Conservation (phyloP, 208 protist species). For the Trypanosoma platydactyli region DNA sequence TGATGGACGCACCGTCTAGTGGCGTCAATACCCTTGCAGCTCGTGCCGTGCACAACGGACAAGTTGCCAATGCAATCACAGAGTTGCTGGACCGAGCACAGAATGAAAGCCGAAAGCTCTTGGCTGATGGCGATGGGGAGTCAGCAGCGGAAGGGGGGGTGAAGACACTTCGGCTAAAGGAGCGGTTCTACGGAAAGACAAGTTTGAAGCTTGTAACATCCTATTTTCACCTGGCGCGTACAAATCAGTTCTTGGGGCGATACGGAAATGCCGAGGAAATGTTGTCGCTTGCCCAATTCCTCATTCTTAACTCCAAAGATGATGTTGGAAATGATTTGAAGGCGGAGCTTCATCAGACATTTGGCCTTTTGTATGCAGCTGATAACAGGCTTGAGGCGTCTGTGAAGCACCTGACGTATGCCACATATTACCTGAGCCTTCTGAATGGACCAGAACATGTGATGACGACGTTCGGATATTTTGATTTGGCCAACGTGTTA, state of each 20-base stretch:
- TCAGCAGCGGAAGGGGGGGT: slow-evolving; percentile 79
- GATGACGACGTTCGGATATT: slow-evolving; percentile 89
- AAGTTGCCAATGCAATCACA: slow-evolving; percentile 54
- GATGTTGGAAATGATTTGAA: slow-evolving; percentile 57
- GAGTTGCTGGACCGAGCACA: slow-evolving; percentile 70
- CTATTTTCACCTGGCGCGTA: slow-evolving; percentile 85
- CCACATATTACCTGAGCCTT: slow-evolving; percentile 85
- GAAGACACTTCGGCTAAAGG: slow-evolving; percentile 74
- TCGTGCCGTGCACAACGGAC: slow-evolving; percentile 47
- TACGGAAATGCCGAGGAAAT: slow-evolving; percentile 88
- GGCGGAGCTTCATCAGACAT: slow-evolving; percentile 88
- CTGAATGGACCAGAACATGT: slow-evolving; percentile 78
- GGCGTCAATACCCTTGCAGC: slow-evolving; percentile 75
- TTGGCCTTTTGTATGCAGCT: slow-evolving; percentile 84
- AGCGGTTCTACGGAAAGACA: slow-evolving; percentile 71
- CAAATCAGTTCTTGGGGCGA: slow-evolving; percentile 78
- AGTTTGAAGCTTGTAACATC: slow-evolving; percentile 69
- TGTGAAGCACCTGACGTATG: slow-evolving; percentile 77
- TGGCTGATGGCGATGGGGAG: slow-evolving; percentile 67
- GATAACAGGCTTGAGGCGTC: slow-evolving; percentile 83
- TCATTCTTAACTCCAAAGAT: slow-evolving; percentile 67
- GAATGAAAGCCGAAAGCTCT: slow-evolving; percentile 66
- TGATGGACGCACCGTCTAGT: slow-evolving; percentile 59
- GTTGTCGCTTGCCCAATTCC: slow-evolving; percentile 85
- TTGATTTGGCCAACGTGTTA: slow-evolving; percentile 91